Percentiles rank a stretch among this genome's conserved stretches.
phyloP scores from a whole-genome alignment of 495 filamentous ascomycete genomes.

The Clohesyomyces aquaticus region DNA sequence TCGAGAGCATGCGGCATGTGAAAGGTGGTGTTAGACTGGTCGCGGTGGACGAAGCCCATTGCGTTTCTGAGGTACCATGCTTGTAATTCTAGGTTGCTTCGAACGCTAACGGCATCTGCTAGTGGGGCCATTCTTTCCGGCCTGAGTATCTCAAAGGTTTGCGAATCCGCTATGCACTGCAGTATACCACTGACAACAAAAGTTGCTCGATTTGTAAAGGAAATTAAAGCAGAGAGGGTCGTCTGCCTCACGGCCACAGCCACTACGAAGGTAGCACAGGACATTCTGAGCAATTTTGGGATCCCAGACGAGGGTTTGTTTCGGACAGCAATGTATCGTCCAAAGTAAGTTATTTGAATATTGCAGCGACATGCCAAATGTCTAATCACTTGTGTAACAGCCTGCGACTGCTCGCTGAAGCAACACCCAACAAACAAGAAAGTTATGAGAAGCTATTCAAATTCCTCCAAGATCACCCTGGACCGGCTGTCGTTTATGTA shows the following conservation, averaged over 20 bases:
- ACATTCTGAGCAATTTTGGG: slow-evolving; percentile 56
- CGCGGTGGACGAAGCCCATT: slow-evolving; percentile 64
- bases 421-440: slow-evolving; percentile 47
- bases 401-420: slow-evolving; percentile 52
- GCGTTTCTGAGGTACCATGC: too few species aligned
- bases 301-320: slow-evolving; percentile 50
- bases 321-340: slow-evolving; percentile 59
- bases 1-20: slow-evolving; percentile 56
- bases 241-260: slow-evolving; percentile 64
- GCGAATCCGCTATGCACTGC: too few species aligned
- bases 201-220: slow-evolving; percentile 59
- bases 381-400: too few species aligned
- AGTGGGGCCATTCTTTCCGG: slow-evolving; percentile 62
- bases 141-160: slow-evolving; percentile 64
- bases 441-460: slow-evolving; percentile 51
- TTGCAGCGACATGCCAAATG: too few species aligned
- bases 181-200: too few species aligned
- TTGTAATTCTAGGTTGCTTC: too few species aligned
- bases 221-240: slow-evolving; percentile 60
- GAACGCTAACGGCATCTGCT: too few species aligned
- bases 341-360: too few species aligned
- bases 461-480: slow-evolving; percentile 55
- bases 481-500: slow-evolving; percentile 62
- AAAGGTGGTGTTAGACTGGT: slow-evolving; percentile 56
- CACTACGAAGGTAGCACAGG: slow-evolving; percentile 57